A percentile compares a stretch with the other conserved stretches of the same genome.
Conservation (phyloP, 768 basidiomycete species). For the Pleurotus tuoliensis region DNA sequence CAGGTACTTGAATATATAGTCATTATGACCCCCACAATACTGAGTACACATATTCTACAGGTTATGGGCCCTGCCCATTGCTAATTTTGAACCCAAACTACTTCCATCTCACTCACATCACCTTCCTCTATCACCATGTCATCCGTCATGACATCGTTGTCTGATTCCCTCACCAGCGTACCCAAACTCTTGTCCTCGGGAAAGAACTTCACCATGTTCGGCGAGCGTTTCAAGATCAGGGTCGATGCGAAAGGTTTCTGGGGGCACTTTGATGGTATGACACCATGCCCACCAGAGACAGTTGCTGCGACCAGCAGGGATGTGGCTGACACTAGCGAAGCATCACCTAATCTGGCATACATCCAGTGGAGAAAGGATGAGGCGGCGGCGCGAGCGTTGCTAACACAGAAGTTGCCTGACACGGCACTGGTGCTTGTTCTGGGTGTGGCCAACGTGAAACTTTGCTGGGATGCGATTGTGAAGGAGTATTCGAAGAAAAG, state of each 20-base stretch:
- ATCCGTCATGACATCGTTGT: not conserved
- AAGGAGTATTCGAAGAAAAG: not conserved
- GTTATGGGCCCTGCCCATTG: not conserved
- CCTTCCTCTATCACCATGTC: not conserved
- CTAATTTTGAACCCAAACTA: not conserved
- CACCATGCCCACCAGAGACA: too few species aligned
- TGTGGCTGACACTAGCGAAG: too few species aligned
- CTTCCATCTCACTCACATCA: not conserved
- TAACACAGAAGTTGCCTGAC: not conserved
- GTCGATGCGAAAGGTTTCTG: slow-evolving; percentile 12
- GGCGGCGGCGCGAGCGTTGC: not conserved
- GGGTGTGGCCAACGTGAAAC: not conserved
- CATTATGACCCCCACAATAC: too few species aligned
- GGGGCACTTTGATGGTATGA: slow-evolving; percentile 16
- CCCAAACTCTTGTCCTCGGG: slow-evolving; percentile 12
- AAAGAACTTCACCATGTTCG: slow-evolving; percentile 13
- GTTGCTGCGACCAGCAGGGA: too few species aligned
- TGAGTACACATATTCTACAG: not conserved
- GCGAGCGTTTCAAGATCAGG: slow-evolving; percentile 7
- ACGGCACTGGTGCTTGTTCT: not conserved
- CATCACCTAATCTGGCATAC: not conserved
- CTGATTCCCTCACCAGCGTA: slow-evolving; percentile 8
- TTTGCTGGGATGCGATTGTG: not conserved
- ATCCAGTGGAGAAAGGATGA: not conserved
- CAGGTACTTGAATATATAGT: too few species aligned